Evolutionary conservation across 2,329 filamentous ascomycete genomes (phyloP).

Genomic region (Reticulascus tulasneorum): DNA sequence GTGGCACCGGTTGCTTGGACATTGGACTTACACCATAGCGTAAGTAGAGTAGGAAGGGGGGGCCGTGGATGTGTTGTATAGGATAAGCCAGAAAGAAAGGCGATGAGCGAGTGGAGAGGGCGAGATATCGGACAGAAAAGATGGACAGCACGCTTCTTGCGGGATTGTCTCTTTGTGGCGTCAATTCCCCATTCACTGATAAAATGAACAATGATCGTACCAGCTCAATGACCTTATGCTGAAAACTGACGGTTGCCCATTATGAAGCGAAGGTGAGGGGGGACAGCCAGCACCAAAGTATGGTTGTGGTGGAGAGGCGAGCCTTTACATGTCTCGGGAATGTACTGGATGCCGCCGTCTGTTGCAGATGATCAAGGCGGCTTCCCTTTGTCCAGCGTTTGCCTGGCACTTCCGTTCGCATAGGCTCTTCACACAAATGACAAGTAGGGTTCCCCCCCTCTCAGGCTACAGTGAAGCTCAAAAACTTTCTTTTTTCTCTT

Average conservation of each 20-base stretch:
- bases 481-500: not conserved
- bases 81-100: conserved; percentile 5
- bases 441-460: too few species aligned
- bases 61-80: conserved; percentile 7
- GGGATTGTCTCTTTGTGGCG: conserved; percentile 2
- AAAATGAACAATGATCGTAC: conserved; percentile 16
- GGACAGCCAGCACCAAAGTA: conserved; percentile 9
- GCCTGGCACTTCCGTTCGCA: conserved; percentile 5
- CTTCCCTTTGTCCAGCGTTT: conserved; percentile 14
- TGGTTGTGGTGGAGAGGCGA: conserved; percentile 1
- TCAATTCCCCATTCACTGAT: conserved; percentile 8
- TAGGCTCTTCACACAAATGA: too few species aligned
- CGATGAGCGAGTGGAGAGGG: not conserved
- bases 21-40: conserved; percentile 14
- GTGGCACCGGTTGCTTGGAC: conserved; percentile 1
- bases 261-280: conserved; percentile 5
- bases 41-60: conserved; percentile 2
- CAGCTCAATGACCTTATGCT: conserved; percentile 17
- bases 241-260: conserved; percentile 11
- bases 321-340: conserved; percentile 33
- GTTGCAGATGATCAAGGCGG: conserved; percentile 12
- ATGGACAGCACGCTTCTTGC: conserved; percentile 1
- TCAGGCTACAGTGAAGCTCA: too few species aligned
- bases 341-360: conserved; percentile 24
- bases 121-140: conserved; percentile 6